Percentiles rank a stretch among this genome's conserved stretches.
phyloP scores from a whole-genome alignment of 2,329 filamentous ascomycete species.

The Dactylella cylindrospora region DNA sequence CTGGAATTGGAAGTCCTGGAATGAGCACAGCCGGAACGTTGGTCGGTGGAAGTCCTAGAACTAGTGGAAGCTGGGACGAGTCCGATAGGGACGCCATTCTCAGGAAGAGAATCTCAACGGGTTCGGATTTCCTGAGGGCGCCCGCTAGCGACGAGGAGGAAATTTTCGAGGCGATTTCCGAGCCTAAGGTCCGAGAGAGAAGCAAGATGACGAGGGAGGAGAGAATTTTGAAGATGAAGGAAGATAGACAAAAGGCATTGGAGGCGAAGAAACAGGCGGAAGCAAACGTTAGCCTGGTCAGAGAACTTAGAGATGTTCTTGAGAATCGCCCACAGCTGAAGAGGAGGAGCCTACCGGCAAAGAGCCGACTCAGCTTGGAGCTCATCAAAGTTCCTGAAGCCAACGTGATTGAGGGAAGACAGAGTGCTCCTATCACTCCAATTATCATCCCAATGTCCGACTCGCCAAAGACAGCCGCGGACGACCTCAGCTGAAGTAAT shows the following conservation, averaged over 20 bases:
- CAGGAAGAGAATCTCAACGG: constrained; percentile 24
- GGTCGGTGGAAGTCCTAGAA: constrained; percentile 55
- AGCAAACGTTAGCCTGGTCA: constrained; percentile 83
- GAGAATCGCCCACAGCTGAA: constrained; percentile 61
- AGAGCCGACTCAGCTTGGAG: constrained; percentile 36
- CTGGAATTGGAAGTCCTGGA: constrained; percentile 58
- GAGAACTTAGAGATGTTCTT: constrained; percentile 82
- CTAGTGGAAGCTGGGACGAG: constrained; percentile 45
- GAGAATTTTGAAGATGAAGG: constrained; percentile 80
- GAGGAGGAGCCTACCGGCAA: constrained; percentile 44
- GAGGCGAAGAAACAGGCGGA: constrained; percentile 72
- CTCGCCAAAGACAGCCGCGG: too few species aligned
- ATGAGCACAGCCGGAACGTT: constrained; percentile 68
- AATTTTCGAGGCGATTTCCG: constrained; percentile 86
- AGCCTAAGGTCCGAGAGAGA: constrained; percentile 65
- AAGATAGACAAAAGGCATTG: constrained; percentile 76
- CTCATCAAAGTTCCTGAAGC: constrained; percentile 33
- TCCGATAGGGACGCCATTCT: constrained; percentile 36
- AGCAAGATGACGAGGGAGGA: constrained; percentile 79
- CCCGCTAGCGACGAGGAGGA: constrained; percentile 66
- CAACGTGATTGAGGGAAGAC: constrained; percentile 21
- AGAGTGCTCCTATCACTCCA: constrained; percentile 35
- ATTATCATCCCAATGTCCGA: too few species aligned
- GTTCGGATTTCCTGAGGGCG: constrained; percentile 57
- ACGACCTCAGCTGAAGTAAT: too few species aligned